A percentile compares a stretch with the other conserved stretches of the same genome.
phyloP scores from a whole-genome alignment of 2,329 filamentous ascomycete species.

The Ambrosiella beaveri region DNA sequence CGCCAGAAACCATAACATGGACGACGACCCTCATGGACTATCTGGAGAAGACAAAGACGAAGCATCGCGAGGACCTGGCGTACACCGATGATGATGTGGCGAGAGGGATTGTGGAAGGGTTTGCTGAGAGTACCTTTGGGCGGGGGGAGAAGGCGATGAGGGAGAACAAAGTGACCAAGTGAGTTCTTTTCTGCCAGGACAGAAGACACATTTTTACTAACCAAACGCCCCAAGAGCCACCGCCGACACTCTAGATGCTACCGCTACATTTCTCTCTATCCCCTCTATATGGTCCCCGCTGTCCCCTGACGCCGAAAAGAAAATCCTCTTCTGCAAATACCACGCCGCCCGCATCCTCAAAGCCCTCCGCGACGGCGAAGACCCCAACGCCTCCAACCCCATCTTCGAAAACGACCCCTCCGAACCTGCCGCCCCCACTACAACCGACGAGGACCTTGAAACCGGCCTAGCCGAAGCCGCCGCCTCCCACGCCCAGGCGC shows the following conservation, averaged over 20 bases:
- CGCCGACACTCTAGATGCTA: conserved; percentile 82
- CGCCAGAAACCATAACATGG: conserved; percentile 63
- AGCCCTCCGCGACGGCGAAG: conserved; percentile 75
- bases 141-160: conserved; percentile 68
- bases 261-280: conserved; percentile 80
- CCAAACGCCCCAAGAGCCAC: conserved; percentile 48
- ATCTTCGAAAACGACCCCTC: conserved; percentile 24
- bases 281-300: conserved; percentile 65
- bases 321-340: conserved; percentile 94
- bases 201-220: not conserved
- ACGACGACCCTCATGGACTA: conserved; percentile 79
- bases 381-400: conserved; percentile 85
- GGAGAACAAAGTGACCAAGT: conserved; percentile 71
- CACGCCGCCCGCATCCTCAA: conserved; percentile 82
- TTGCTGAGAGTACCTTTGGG: conserved; percentile 73
- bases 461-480: conserved; percentile 16
- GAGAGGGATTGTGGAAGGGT: conserved; percentile 86
- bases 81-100: conserved; percentile 72
- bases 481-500: conserved; percentile 13
- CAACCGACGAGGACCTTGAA: conserved; percentile 17
- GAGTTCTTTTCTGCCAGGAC: conserved; percentile 14
- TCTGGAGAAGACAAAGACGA: conserved; percentile 62
- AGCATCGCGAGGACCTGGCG: conserved; percentile 62
- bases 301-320: conserved; percentile 60
- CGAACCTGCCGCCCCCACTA: not conserved